Evolutionary conservation across 345 rosid genomes (phyloP), one percentile per base, ranked within the genome.

Genomic region (Rhodamnia argentea): DNA sequence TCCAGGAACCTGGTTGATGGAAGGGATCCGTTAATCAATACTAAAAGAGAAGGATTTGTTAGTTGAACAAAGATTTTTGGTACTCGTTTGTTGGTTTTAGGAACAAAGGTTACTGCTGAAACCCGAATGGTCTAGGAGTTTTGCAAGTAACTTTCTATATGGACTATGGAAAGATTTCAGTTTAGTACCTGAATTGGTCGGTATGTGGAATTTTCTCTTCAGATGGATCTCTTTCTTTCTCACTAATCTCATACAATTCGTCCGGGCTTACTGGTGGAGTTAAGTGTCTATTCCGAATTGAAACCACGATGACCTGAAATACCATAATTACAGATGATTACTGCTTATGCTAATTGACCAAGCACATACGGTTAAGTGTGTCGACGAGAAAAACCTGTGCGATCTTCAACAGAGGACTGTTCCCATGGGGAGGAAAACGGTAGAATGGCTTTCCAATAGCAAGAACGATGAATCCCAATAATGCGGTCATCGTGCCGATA

Each of bases 361-460:
- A 82, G 54, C 18, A 52, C 55, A 9, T 13, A 52, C 52, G 37
- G 42, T 82, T 11, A 26, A 26, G 56, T 7, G 22, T 7, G 76
- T 64, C 44, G 18, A 32, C 44, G 13, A 27, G 14, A 51, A 10
- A 22, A 51, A 82, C 86, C 83, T 86, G 76, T 18, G 54, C 12
- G 18, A 88, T 84, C 83, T 44, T 59, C 4, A 84, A 26, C 51
- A 88, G 44, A 23, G 90, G 83, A 40, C 90, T 88, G 10, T 52
- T 70, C 20, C 58, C 84, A 40, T 42, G 86, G 0, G 59, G 55
- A 23, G 86, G 85, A 16, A 57, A 52, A 16, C 64, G 84, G 81
- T 23, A 88, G 29, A 88, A 88, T 1, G 86, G 84, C 86, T 86
- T 85, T 24, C 89, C 89, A 42, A 42, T 22, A 40, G 70, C 55